Evolutionary conservation across 805 yeast genomes (phyloP).

Genomic region (Phaffomyces opuntiae): DNA sequence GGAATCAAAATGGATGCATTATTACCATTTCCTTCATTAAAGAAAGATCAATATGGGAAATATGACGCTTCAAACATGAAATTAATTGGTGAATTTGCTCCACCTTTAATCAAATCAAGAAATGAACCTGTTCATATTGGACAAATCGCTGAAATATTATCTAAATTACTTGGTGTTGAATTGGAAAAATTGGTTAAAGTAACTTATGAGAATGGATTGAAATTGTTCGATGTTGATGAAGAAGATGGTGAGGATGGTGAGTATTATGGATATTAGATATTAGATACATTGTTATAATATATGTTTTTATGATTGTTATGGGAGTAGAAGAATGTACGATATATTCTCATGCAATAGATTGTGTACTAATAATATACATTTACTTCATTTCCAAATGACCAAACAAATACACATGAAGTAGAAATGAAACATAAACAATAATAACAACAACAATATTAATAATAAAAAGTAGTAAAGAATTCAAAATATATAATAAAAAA

Average conservation of each 20-base stretch:
- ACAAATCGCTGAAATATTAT: conserved; percentile 65
- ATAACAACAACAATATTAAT: no score
- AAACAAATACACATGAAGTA: no score
- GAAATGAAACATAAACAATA: no score
- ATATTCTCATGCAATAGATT: no score
- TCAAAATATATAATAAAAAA: no score
- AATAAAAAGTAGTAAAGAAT: no score
- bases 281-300: no score
- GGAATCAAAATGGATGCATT: conserved; percentile 32
- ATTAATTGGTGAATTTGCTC: conserved; percentile 26
- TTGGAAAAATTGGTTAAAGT: conserved; percentile 38
- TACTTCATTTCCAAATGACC: background rate
- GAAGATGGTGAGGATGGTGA: conserved; percentile 7
- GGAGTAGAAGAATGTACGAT: no score
- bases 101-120: conserved; percentile 62
- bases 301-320: no score
- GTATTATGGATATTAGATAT: conserved; percentile 3
- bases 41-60: conserved; percentile 51
- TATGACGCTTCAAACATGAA: conserved; percentile 22
- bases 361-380: background rate
- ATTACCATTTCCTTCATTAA: conserved; percentile 56
- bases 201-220: conserved; percentile 46
- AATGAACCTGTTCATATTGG: conserved; percentile 91
- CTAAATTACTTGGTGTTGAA: conserved; percentile 39
- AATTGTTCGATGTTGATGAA: conserved; percentile 34